Conservation (phyloP, 768 basidiomycete genomes). For the Hygrocybe coccinea region DNA sequence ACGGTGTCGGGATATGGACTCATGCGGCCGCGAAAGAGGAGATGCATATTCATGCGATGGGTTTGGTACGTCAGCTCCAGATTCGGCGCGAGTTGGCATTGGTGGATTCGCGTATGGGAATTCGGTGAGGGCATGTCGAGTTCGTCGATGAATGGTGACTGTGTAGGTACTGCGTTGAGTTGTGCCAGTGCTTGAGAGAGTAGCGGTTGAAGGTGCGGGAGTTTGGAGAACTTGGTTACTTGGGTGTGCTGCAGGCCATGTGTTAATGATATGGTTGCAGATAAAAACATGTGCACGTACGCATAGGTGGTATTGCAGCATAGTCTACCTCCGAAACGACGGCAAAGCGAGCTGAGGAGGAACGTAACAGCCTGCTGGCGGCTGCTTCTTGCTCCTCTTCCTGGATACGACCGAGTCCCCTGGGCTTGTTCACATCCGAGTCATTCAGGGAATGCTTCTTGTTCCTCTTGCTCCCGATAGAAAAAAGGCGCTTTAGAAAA, state of each 20-base stretch:
- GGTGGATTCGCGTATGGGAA: conserved; percentile 53
- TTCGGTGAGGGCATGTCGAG: conserved; percentile 56
- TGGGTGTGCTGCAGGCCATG: conserved; percentile 61
- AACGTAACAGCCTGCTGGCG: conserved; percentile 55
- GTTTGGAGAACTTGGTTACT: conserved; percentile 52
- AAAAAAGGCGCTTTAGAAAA: conserved; percentile 66
- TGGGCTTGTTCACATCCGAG: conserved; percentile 13
- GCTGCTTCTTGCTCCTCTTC: conserved; percentile 51
- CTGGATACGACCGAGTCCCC: conserved; percentile 22
- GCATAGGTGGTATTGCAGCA: conserved; percentile 58
- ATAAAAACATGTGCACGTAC: conserved; percentile 40
- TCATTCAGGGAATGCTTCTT: conserved; percentile 38
- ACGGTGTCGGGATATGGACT: conserved; percentile 20
- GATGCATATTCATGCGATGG: conserved; percentile 19
- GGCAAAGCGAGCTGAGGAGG: conserved; percentile 63
- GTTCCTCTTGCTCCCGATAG: conserved; percentile 60
- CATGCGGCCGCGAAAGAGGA: conserved; percentile 19
- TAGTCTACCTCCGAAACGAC: conserved; percentile 55
- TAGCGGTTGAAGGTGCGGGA: conserved; percentile 48
- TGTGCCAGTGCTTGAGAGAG: conserved; percentile 47
- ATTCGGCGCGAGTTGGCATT: background rate
- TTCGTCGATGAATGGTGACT: conserved; percentile 65
- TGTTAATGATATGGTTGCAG: background rate
- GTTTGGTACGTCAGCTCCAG: background rate
- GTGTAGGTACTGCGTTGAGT: conserved; percentile 60